These are phyloP conservation scores for Erythrophleum fordii DNA, from an alignment of 306 rosid species.

Conservation along the genomic window DNA sequence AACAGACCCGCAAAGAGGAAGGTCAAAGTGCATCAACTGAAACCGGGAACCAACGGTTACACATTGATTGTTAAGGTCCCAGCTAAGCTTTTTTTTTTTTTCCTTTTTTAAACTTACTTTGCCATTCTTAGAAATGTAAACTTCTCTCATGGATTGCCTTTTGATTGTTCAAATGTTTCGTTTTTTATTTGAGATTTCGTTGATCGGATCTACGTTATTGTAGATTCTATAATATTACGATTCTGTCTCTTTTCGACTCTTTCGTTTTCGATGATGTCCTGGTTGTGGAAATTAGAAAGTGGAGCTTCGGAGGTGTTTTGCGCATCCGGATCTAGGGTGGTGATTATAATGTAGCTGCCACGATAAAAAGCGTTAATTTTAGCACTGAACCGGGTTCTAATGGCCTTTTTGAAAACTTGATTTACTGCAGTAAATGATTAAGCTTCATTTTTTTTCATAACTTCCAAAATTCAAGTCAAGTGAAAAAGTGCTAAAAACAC, in stretches of 20 bases:
- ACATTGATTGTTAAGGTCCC: conserved; percentile 73
- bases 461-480: neutral
- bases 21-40: conserved; percentile 71
- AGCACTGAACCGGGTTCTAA: neutral
- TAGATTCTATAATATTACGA: neutral
- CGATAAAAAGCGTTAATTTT: neutral
- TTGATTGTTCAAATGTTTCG: neutral
- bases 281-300: conserved; percentile 7
- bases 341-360: neutral
- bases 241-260: neutral
- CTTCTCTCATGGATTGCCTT: neutral
- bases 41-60: conserved; percentile 84
- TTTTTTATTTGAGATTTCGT: neutral
- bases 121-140: neutral
- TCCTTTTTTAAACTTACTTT: neutral
- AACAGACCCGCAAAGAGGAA: conserved; percentile 62
- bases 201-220: conserved; percentile 30
- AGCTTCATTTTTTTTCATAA: too few relatives aligned
- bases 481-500: neutral
- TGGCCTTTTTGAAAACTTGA: too few relatives aligned
- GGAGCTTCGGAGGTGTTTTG: neutral
- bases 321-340: conserved; percentile 6
- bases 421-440: neutral
- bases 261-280: neutral
- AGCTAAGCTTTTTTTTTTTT: neutral